Conservation (phyloP, 1,139 yeast species). For the Lodderomyces oxycetoniae region DNA sequence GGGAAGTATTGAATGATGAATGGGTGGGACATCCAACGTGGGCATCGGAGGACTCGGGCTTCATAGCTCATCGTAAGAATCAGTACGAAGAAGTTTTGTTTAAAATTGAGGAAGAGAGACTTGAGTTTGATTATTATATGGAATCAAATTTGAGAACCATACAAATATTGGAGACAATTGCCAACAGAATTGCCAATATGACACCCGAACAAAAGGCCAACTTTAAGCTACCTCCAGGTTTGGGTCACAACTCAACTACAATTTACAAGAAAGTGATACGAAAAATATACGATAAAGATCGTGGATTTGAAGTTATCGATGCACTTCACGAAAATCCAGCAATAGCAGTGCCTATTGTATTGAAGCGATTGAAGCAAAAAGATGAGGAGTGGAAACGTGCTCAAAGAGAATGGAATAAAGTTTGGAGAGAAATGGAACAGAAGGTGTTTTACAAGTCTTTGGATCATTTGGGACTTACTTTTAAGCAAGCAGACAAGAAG, state of each 20-base stretch:
- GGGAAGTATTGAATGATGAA: conserved; percentile 97
- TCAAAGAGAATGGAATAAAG: conserved; percentile 98
- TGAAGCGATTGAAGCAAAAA: conserved; percentile 89
- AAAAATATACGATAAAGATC: conserved; percentile 87
- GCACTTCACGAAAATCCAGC: conserved; percentile 95
- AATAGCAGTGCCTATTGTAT: conserved; percentile 88
- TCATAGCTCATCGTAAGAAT: conserved; percentile 94
- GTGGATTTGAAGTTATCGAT: conserved; percentile 93
- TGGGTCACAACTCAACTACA: conserved; percentile 86
- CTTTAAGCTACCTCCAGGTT: conserved; percentile 86
- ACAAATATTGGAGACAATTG: conserved; percentile 92
- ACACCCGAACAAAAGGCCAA: conserved; percentile 79
- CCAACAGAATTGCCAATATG: conserved; percentile 92
- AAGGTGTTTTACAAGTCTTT: conserved; percentile 88
- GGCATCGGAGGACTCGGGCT: conserved; percentile 99
- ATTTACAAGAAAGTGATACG: conserved; percentile 91
- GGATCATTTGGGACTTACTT: conserved; percentile 92
- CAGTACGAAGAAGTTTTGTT: conserved; percentile 95
- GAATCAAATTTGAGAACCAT: conserved; percentile 93
- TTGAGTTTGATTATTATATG: conserved; percentile 92
- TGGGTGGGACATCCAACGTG: conserved; percentile 99
- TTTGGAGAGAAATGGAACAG: conserved; percentile 98
- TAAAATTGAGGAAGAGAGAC: conserved; percentile 95
- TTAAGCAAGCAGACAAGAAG: conserved; percentile 94
- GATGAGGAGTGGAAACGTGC: conserved; percentile 99